Conservation (phyloP, 2,329 filamentous ascomycete genomes). For the Corinectria fuckeliana region DNA sequence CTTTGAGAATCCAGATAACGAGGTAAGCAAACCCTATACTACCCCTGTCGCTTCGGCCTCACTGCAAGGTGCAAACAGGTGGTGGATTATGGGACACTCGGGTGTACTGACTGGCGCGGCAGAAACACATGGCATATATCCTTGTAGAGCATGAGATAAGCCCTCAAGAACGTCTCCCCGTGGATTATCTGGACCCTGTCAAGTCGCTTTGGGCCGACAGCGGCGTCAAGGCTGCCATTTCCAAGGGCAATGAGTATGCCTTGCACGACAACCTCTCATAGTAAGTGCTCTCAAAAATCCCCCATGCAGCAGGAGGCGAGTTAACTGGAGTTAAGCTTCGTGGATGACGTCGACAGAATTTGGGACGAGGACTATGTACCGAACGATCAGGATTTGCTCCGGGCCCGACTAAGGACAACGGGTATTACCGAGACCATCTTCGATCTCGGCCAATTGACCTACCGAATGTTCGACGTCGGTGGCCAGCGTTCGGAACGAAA, state of each 20-base stretch:
- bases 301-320: constrained; percentile 24
- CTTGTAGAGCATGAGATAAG: constrained; percentile 83
- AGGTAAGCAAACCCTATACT: constrained; percentile 60
- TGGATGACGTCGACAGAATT: constrained; percentile 76
- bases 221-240: constrained; percentile 86
- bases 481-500: constrained; percentile 92
- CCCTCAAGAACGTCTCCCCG: constrained; percentile 79
- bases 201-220: constrained; percentile 82
- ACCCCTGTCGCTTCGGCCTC: not conserved
- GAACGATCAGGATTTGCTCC: constrained; percentile 91
- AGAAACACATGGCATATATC: constrained; percentile 82
- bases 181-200: constrained; percentile 80
- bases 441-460: constrained; percentile 88
- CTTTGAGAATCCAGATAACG: constrained; percentile 80
- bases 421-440: constrained; percentile 97
- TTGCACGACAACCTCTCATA: constrained; percentile 95
- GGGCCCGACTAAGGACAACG: constrained; percentile 88
- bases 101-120: constrained; percentile 47
- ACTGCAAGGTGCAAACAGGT: too few relatives aligned
- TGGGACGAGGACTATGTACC: constrained; percentile 83
- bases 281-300: constrained; percentile 58
- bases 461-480: constrained; percentile 96
- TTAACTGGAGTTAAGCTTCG: constrained; percentile 68
- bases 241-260: constrained; percentile 94
- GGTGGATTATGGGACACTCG: constrained; percentile 27